Conservation (phyloP, 2,329 filamentous ascomycete species). For the Pseudogymnoascus sp. region DNA sequence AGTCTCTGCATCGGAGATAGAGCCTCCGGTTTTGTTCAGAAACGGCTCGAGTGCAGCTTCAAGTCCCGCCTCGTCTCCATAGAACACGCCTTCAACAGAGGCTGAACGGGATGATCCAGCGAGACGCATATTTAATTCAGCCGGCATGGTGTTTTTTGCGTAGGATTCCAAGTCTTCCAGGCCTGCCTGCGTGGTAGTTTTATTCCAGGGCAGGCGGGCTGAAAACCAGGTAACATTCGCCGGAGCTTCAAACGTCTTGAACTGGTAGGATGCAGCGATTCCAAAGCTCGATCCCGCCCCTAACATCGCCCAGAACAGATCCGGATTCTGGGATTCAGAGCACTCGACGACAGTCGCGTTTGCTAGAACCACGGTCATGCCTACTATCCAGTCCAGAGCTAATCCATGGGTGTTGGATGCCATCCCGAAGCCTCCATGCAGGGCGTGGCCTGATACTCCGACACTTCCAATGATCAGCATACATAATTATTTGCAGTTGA, state of each 20-base stretch:
- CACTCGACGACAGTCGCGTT: slow-evolving; percentile 25
- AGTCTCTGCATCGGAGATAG: not conserved
- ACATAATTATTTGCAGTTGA: not conserved
- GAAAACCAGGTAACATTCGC: slow-evolving; percentile 21
- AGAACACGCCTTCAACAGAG: not conserved
- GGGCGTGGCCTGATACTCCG: slow-evolving; percentile 39
- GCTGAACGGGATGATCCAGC: not conserved
- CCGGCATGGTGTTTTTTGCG: not conserved
- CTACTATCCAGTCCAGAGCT: slow-evolving; percentile 42
- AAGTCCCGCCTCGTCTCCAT: not conserved
- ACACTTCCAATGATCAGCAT: slow-evolving; percentile 23
- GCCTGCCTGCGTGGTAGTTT: not conserved
- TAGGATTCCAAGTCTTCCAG: not conserved
- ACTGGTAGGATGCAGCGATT: slow-evolving; percentile 26
- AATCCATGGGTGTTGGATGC: slow-evolving; percentile 42
- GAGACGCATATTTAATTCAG: not conserved
- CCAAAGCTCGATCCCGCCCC: slow-evolving; percentile 32
- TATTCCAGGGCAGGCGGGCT: slow-evolving; percentile 15
- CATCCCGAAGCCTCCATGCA: slow-evolving; percentile 40
- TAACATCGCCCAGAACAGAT: slow-evolving; percentile 30
- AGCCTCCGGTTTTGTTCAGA: not conserved
- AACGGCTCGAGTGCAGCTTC: not conserved
- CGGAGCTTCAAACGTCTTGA: slow-evolving; percentile 31
- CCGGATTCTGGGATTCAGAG: slow-evolving; percentile 20
- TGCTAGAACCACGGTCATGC: slow-evolving; percentile 39